These are phyloP conservation scores for Curvularia verruculosa DNA, from an alignment of 2,329 filamentous ascomycete species.

Conservation along the genomic window DNA sequence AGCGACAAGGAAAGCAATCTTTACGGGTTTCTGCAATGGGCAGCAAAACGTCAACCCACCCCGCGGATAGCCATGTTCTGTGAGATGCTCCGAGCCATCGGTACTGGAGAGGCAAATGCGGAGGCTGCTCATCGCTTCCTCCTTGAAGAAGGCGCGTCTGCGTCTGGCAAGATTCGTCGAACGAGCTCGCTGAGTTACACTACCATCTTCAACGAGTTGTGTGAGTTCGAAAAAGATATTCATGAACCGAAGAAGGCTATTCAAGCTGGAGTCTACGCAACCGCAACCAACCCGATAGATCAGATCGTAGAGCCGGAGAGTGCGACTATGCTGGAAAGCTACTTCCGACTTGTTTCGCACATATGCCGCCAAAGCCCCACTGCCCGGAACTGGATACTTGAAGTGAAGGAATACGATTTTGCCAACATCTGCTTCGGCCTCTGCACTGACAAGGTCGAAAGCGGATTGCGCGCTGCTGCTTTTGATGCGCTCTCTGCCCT, in stretches of 20 bases:
- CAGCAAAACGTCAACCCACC: constrained; percentile 91
- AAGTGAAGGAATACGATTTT: constrained; percentile 70
- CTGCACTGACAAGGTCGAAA: constrained; percentile 76
- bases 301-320: constrained; percentile 87
- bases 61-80: constrained; percentile 97
- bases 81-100: constrained; percentile 90
- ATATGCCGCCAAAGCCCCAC: constrained; percentile 74
- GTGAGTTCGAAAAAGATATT: constrained; percentile 80
- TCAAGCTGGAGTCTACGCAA: constrained; percentile 62
- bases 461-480: constrained; percentile 79
- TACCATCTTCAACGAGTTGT: constrained; percentile 89
- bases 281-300: constrained; percentile 45
- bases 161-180: constrained; percentile 78
- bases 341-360: constrained; percentile 85
- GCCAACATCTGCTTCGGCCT: constrained; percentile 78
- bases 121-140: constrained; percentile 87
- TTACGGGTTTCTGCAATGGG: constrained; percentile 94
- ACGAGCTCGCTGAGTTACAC: constrained; percentile 88
- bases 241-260: constrained; percentile 71
- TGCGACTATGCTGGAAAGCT: constrained; percentile 95
- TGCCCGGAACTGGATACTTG: constrained; percentile 76
- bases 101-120: constrained; percentile 81
- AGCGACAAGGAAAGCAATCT: constrained; percentile 89
- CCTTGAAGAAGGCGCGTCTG: constrained; percentile 74
- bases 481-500: constrained; percentile 80